Evolutionary conservation across 75 land plant genomes (phyloP).

Genomic region (Cupressus sempervirens): DNA sequence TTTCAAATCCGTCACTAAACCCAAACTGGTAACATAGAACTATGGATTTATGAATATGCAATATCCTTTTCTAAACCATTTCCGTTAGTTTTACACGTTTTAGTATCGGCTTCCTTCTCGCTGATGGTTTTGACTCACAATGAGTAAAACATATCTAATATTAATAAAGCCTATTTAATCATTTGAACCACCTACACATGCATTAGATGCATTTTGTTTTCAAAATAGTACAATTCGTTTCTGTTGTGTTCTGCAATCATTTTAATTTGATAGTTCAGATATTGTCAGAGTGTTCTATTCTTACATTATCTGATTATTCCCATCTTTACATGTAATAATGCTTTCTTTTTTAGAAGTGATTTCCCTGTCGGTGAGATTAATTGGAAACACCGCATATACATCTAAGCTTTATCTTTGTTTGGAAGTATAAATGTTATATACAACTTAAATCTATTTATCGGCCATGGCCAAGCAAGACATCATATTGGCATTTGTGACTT

Average conservation of each 20-base stretch:
- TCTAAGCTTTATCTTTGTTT: too few relatives aligned
- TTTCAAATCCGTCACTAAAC: too few relatives aligned
- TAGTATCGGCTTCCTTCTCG: background rate
- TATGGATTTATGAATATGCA: background rate
- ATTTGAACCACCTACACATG: background rate
- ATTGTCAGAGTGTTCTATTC: background rate
- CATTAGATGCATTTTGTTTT: background rate
- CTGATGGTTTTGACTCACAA: background rate
- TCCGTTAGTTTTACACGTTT: background rate
- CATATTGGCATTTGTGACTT: too few relatives aligned
- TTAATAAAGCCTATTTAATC: background rate
- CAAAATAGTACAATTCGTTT: background rate
- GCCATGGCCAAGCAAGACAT: too few relatives aligned
- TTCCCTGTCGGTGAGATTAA: too few relatives aligned
- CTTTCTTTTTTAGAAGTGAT: too few relatives aligned
- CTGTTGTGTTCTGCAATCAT: background rate
- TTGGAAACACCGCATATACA: too few relatives aligned
- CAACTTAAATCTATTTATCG: too few relatives aligned
- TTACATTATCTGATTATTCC: background rate
- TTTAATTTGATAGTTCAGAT: background rate
- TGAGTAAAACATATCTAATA: background rate
- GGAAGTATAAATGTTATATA: too few relatives aligned
- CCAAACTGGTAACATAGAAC: too few relatives aligned
- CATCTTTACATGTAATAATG: background rate
- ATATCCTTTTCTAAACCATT: background rate